Conservation (phyloP, 345 rosid species). For the Tarenaya hassleriana region DNA sequence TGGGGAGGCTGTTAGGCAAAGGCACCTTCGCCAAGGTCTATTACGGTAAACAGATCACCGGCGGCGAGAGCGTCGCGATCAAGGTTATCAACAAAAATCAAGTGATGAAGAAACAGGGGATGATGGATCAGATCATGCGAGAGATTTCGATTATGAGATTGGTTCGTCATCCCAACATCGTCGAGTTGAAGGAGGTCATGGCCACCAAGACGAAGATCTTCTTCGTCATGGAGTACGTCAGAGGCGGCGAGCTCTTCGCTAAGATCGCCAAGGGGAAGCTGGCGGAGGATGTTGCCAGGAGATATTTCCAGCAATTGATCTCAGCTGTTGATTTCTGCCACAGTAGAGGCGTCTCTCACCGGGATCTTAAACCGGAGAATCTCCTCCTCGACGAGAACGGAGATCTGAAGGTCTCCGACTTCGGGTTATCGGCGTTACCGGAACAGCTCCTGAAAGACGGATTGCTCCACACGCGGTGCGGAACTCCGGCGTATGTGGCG, state of each 20-base stretch:
- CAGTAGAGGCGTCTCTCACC: conserved; percentile 77
- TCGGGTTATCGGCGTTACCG: conserved; percentile 73
- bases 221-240: conserved; percentile 77
- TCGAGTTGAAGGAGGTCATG: conserved; percentile 66
- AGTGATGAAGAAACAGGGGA: conserved; percentile 33
- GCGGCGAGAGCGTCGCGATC: conserved; percentile 54
- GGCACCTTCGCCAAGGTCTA: conserved; percentile 88
- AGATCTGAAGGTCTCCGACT: conserved; percentile 66
- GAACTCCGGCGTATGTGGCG: too few relatives aligned
- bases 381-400: too few relatives aligned
- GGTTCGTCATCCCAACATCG: conserved; percentile 67
- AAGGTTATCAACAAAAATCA: conserved; percentile 58
- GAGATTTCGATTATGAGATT: conserved; percentile 77
- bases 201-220: conserved; percentile 65
- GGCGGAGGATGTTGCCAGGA: conserved; percentile 44
- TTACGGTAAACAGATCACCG: conserved; percentile 37
- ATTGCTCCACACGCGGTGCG: conserved; percentile 75
- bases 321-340: conserved; percentile 79
- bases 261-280: conserved; percentile 56
- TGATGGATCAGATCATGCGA: conserved; percentile 72
- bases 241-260: conserved; percentile 71
- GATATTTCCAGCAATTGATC: conserved; percentile 66
- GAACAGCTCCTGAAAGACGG: conserved; percentile 74
- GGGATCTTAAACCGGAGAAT: too few relatives aligned
- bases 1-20: conserved; percentile 67